Percentiles rank a stretch among this genome's conserved stretches.
Evolutionary conservation across 208 protist genomes (phyloP).

Genomic region (Crithidia acanthocephali): DNA sequence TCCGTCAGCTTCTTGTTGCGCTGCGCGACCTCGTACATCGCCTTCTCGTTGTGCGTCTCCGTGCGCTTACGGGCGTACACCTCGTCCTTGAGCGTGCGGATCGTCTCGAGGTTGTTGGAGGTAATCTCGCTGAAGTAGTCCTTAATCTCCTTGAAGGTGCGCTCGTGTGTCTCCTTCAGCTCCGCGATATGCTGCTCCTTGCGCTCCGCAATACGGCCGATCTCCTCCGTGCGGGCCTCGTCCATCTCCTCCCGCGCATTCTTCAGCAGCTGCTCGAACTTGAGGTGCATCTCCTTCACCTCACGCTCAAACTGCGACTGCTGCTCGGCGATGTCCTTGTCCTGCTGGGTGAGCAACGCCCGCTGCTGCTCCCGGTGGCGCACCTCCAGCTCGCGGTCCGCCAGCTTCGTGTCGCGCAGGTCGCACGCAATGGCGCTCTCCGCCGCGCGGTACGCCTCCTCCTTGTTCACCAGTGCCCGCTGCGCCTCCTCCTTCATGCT

Average conservation of each 20-base stretch:
- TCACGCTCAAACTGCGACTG: slow-evolving; percentile 89
- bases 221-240: slow-evolving; percentile 89
- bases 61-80: slow-evolving; percentile 95
- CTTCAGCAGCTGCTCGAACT: slow-evolving; percentile 95
- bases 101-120: slow-evolving; percentile 98
- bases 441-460: slow-evolving; percentile 89
- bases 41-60: slow-evolving; percentile 96
- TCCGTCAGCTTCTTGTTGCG: slow-evolving; percentile 97
- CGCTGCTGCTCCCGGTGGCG: slow-evolving; percentile 85
- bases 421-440: slow-evolving; percentile 86
- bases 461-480: slow-evolving; percentile 82
- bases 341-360: slow-evolving; percentile 78
- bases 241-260: slow-evolving; percentile 93
- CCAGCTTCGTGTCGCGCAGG: slow-evolving; percentile 85
- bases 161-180: slow-evolving; percentile 95
- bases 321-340: slow-evolving; percentile 89
- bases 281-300: slow-evolving; percentile 94
- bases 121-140: slow-evolving; percentile 99
- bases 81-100: slow-evolving; percentile 97
- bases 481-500: slow-evolving; percentile 91
- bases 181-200: slow-evolving; percentile 97
- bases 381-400: slow-evolving; percentile 90
- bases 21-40: slow-evolving; percentile 97
- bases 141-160: slow-evolving; percentile 97
- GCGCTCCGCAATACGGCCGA: slow-evolving; percentile 95